Conservation (phyloP, 129 eudicot genomes). For the Centaurea solstitialis region DNA sequence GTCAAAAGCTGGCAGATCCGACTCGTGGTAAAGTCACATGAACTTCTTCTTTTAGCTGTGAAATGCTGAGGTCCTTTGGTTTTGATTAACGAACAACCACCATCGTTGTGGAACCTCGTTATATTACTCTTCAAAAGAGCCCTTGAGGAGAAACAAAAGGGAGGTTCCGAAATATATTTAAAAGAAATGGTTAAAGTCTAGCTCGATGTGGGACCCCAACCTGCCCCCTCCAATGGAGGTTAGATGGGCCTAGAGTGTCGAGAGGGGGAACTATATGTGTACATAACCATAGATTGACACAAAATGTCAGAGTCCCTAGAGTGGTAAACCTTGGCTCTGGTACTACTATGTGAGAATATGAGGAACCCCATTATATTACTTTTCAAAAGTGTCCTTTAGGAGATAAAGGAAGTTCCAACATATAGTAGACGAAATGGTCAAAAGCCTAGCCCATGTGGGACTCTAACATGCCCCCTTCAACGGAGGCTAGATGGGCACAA, state of each 20-base stretch:
- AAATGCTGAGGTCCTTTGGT: not conserved
- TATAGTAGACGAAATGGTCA: too few species aligned
- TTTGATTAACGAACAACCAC: not conserved
- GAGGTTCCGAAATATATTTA: not conserved
- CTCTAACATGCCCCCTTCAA: too few species aligned
- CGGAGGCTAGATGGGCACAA: too few species aligned
- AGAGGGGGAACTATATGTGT: too few species aligned
- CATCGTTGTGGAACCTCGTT: not conserved
- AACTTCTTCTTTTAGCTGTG: constrained; percentile 14
- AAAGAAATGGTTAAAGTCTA: too few species aligned
- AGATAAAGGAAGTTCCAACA: not conserved
- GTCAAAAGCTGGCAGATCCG: constrained; percentile 39
- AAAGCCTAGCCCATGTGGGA: too few species aligned
- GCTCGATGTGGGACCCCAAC: too few species aligned
- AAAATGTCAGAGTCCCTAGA: too few species aligned
- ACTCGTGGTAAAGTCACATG: constrained; percentile 48
- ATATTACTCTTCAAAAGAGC: not conserved
- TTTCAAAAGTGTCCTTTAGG: not conserved
- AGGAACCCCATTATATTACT: not conserved
- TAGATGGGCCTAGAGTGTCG: too few species aligned
- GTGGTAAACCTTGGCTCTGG: not conserved
- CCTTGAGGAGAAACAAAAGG: not conserved
- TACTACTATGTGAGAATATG: not conserved
- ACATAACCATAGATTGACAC: too few species aligned
- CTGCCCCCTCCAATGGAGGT: too few species aligned